Evolutionary conservation across 1,139 yeast genomes (phyloP).

Genomic region (Blastobotrys proliferans): DNA sequence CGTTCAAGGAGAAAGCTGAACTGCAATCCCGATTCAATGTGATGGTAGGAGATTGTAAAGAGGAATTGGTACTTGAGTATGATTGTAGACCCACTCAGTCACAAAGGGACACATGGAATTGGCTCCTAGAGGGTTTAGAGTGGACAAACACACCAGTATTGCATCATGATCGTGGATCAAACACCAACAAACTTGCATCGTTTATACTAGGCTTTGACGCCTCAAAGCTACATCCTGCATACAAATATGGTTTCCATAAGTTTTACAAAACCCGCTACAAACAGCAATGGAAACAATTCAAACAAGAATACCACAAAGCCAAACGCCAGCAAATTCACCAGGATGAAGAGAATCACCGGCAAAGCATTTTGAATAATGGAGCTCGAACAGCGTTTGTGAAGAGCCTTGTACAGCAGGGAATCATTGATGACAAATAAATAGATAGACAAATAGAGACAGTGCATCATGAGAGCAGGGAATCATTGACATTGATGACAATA

Average conservation of each 20-base stretch:
- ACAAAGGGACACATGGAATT: slow-evolving; percentile 4
- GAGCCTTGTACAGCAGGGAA: slow-evolving; percentile 1
- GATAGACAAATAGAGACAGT: no score
- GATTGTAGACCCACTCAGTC: neutral
- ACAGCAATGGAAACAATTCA: slow-evolving; percentile 7
- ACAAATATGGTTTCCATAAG: slow-evolving; percentile 7
- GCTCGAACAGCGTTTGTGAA: slow-evolving; percentile 1
- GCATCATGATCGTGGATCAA: neutral
- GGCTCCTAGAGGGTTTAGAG: neutral
- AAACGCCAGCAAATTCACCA: neutral
- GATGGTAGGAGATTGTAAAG: neutral
- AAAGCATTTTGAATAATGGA: neutral
- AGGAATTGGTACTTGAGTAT: neutral
- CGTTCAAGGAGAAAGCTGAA: slow-evolving; percentile 1
- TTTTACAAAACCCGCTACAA: slow-evolving; percentile 2
- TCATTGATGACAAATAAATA: slow-evolving; percentile 6
- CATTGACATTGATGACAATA: no score
- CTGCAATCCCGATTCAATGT: slow-evolving; percentile 6
- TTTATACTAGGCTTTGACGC: slow-evolving; percentile 10
- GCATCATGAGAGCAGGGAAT: no score
- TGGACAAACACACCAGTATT: slow-evolving; percentile 10
- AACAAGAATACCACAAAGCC: neutral
- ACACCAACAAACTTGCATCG: slow-evolving; percentile 2
- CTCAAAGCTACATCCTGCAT: slow-evolving; percentile 3
- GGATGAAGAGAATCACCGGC: neutral